Conservation (phyloP, 306 rosid species). For the Prunus mume region DNA sequence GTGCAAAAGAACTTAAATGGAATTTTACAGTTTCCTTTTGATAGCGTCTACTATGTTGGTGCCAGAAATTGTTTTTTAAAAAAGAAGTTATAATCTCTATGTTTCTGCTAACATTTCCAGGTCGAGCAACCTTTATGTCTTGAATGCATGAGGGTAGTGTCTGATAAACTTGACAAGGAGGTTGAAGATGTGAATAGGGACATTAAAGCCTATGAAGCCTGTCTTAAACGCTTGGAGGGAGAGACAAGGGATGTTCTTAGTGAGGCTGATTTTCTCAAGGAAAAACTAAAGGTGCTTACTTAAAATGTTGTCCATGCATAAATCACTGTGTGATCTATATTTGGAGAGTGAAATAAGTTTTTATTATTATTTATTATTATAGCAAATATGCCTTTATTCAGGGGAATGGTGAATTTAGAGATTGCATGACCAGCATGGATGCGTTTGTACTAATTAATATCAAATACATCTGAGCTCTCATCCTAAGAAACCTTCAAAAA, state of each 20-base stretch:
- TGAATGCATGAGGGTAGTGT: slow-evolving; percentile 91
- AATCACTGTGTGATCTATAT: slow-evolving; percentile 6
- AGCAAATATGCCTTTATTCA: not conserved
- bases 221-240: slow-evolving; percentile 86
- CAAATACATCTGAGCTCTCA: not conserved
- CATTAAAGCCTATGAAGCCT: slow-evolving; percentile 83
- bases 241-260: slow-evolving; percentile 74
- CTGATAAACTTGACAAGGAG: slow-evolving; percentile 92
- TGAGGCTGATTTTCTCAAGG: slow-evolving; percentile 92
- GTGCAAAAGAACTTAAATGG: not conserved
- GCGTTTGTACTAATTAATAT: not conserved
- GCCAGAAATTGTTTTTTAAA: not conserved
- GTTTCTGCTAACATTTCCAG: slow-evolving; percentile 42
- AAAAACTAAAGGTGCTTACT: slow-evolving; percentile 73
- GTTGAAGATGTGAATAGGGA: slow-evolving; percentile 90
- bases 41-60: not conserved
- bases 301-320: slow-evolving; percentile 15
- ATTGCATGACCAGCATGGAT: not conserved
- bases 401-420: not conserved
- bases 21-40: not conserved
- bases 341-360: slow-evolving; percentile 2
- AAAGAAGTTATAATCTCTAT: not conserved
- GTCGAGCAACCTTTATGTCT: slow-evolving; percentile 97
- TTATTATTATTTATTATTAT: too few species aligned
- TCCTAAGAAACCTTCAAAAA: not conserved